Evolutionary conservation across 768 basidiomycete species (phyloP).

Genomic region (Brasilioporus rufonigricans): DNA sequence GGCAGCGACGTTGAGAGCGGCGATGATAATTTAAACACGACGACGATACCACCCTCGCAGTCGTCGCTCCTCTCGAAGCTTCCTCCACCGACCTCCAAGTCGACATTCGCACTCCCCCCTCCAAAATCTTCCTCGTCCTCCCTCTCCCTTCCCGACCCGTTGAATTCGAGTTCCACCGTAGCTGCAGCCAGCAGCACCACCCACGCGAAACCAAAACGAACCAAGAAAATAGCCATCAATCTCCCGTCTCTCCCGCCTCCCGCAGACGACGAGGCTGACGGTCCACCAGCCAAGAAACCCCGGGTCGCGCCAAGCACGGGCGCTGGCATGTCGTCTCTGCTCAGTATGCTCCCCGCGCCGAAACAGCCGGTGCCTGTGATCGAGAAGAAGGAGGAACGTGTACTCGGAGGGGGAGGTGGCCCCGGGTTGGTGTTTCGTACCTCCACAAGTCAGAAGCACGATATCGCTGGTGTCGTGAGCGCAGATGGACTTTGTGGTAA

Average conservation of each 20-base stretch:
- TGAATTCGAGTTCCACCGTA: background rate
- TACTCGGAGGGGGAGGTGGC: constrained; percentile 63
- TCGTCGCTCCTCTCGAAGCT: constrained; percentile 21
- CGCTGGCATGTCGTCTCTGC: constrained; percentile 60
- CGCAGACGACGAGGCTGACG: constrained; percentile 43
- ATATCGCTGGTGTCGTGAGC: constrained; percentile 20
- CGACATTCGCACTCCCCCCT: constrained; percentile 36
- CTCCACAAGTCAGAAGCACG: constrained; percentile 14
- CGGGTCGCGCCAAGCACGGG: constrained; percentile 43
- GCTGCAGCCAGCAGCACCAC: background rate
- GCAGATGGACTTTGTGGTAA: constrained; percentile 22
- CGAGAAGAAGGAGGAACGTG: constrained; percentile 42
- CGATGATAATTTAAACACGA: constrained; percentile 32
- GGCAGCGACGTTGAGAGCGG: constrained; percentile 70
- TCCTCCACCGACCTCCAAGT: constrained; percentile 30
- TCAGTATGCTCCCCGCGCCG: constrained; percentile 76
- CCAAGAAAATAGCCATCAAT: constrained; percentile 42
- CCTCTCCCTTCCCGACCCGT: constrained; percentile 30
- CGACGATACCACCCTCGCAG: background rate
- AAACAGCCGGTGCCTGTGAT: constrained; percentile 49
- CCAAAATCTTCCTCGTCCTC: constrained; percentile 31
- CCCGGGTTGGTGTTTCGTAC: constrained; percentile 61
- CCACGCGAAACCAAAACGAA: constrained; percentile 39
- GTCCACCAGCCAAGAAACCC: constrained; percentile 59
- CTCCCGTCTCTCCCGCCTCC: constrained; percentile 30